Evolutionary conservation across 192 early-diverging fungal genomes (phyloP), one percentile per base, ranked within the genome.

Genomic region (Phycomyces nitens): DNA sequence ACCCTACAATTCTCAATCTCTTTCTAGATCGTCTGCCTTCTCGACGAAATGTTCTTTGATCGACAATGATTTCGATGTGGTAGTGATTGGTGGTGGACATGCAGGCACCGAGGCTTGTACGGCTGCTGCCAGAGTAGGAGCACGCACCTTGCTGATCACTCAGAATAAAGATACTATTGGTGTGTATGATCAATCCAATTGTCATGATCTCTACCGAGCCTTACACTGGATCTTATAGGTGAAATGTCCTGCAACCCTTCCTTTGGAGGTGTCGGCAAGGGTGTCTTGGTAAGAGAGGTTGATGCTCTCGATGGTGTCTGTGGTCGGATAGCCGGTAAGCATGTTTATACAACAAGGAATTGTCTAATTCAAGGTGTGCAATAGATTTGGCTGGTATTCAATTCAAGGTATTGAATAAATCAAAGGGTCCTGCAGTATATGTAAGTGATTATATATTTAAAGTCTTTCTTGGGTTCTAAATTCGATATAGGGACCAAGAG

Each of bases 181-280:
- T 84, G 67, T 49, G 53, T 22, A 15, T 47, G 44, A 29, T 53
- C 0, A 5, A n/a, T 20, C 2, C 16, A 40, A 54, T 7, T 58
- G 3, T 7, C 10, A 62, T 38, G 14, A 62, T 12, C 5, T 18
- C n/a, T 20, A 39, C 26, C n/a, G 14, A 15, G 21, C 22, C 18
- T 24, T 2, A 27, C 18, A 23, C 7, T 27, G 0, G 43, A 12
- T 49, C 40, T 18, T 22, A 11, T 66, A 84, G 83, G 91, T 21
- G 91, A 93, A 68, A 89, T 93, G 89, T 93, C 91, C 15, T 93
- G 91, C 68, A 93, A 93, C 62, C 91, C 91, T 24, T 91, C 91
- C 0, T 91, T 93, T 78, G 91, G 91, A 42, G 91, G 91, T 5
- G 82, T 93, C 7, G 91, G 91, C 5, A 93, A 93, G 62, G 91